Evolutionary conservation across 2,329 filamentous ascomycete genomes (phyloP), one percentile per base, ranked within the genome.

Genomic region (Fusarium sp.): DNA sequence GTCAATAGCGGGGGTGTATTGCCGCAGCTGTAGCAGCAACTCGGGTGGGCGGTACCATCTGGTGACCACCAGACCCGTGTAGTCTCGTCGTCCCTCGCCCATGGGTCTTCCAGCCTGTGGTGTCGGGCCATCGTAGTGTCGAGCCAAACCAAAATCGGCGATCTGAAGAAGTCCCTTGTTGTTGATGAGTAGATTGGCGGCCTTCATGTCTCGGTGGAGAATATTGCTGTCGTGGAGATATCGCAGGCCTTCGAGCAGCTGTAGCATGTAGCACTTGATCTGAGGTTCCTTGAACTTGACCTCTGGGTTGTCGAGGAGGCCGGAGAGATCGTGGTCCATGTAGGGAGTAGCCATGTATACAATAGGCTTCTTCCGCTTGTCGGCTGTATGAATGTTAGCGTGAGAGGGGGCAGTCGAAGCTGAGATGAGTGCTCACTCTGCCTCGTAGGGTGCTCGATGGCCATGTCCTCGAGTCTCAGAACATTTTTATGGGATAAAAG

Each of bases 301-400:
- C 7, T 91, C 90, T 10, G 95, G 95, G 75, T 99, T 99, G 80
- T 98, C 96, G 75, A 99, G 90, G 31, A 99, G 89, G 46, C 96
- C 96, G 9, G 95, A 97, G n/a, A 99, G 88, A 82, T 99, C 96
- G 82, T 99, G 96, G 75, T 98, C 95, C 94, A 98, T 98, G 81
- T 99, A 99, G 7, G 95, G 96, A 46, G 92, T 98, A 54, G 97
- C 95, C 96, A 99, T 99, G 82, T 98, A 98, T 86, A 99, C 94
- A 73, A 95, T 95, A 4, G 92, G 91, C 64, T 91, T 90, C 80
- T 93, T 94, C 73, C 91, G 89, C 80, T 94, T 93, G 78, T 95
- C 92, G 74, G 89, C 90, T 91, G 75, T n/a, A 31, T 10, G 7
- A 41, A 13, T 13, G 52, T 75, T 15, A 73, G 74, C 40, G 41